Evolutionary conservation across 768 basidiomycete genomes (phyloP), one percentile per base, ranked within the genome.

Genomic region (Sistotremastrum suecicum): DNA sequence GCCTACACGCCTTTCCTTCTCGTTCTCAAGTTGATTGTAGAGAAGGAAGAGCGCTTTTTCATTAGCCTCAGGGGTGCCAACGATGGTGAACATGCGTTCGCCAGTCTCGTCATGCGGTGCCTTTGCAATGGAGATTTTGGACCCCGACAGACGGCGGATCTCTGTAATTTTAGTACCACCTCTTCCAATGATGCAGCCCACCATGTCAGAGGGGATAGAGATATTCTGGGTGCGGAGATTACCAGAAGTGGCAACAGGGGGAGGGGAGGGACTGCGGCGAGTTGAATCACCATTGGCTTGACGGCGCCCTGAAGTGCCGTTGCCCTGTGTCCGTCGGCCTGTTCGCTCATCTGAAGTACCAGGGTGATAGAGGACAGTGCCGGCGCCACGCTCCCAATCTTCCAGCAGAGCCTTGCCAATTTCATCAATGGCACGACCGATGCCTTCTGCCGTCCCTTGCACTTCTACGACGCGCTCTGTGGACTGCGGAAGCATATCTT

Each of bases 121-220:
- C 66, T 99, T 99, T 54, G 95, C 95, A 58, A 99, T 99, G 46
- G 85, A 89, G 62, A 99, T 99, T 68, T 91, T 90, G 55, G 88
- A 94, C 37, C 95, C 95, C 50, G 90, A 95, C 39, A 98, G 78
- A 48, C 94, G 86, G 56, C 95, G 87, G 60, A 99, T 99, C 65
- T 99, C 95, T 44, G 94, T 98, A 56, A 99, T 99, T 74, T 98
- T 98, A 53, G 88, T 85, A 32, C 94, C 94, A 61, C 83, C 88
- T 52, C 91, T 86, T 49, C 94, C 94, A 56, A 97, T 98, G 66
- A 85, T 87, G 60, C 85, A 88, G 48, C 82, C 92, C 51, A 99
- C 95, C 95, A 99, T 99, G 68, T 99, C 95, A 52, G 86, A 87
- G 35, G 95, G 95, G 58, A 99, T 98, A 55, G 95, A 94, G 55